A percentile compares a stretch with the other conserved stretches of the same genome.
phyloP scores from a whole-genome alignment of 129 eudicot genomes.

The Pseudognaphalium luteoalbum region DNA sequence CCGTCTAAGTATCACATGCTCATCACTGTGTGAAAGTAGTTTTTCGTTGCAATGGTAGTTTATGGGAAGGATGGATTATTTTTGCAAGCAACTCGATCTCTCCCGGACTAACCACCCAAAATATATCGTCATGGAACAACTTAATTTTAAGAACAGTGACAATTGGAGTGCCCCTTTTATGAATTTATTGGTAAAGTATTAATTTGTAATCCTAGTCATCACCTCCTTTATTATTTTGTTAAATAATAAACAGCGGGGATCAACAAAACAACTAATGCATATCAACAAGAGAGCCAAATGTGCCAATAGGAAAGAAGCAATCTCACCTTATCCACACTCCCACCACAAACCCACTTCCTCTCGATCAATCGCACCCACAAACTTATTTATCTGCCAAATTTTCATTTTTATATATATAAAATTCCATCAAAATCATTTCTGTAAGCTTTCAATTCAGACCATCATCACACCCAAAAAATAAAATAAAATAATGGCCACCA shows the following conservation, averaged over 20 bases:
- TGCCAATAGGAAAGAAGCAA: slow-evolving; percentile 87
- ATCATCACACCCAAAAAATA: neutral
- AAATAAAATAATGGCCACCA: slow-evolving; percentile 54
- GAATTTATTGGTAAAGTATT: neutral
- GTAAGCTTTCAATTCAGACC: slow-evolving; percentile 4
- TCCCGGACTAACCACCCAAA: neutral
- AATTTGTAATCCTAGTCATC: neutral
- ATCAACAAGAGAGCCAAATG: slow-evolving; percentile 62
- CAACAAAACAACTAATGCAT: slow-evolving; percentile 9
- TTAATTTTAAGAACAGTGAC: neutral
- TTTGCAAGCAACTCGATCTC: too few relatives aligned
- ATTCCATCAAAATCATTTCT: slow-evolving; percentile 25
- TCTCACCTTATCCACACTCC: slow-evolving; percentile 99
- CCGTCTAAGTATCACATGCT: too few relatives aligned
- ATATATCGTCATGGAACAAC: neutral
- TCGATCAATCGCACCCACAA: slow-evolving; percentile 28
- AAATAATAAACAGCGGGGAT: neutral
- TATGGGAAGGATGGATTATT: too few relatives aligned
- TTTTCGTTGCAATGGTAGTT: too few relatives aligned
- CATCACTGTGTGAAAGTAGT: too few relatives aligned
- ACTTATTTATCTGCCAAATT: neutral
- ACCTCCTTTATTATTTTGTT: neutral
- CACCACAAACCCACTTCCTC: slow-evolving; percentile 61
- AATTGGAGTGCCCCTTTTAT: neutral
- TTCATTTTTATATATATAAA: slow-evolving; percentile 21